phyloP scores from a whole-genome alignment of 2,329 filamentous ascomycete species.

The Talaromyces sp. region DNA sequence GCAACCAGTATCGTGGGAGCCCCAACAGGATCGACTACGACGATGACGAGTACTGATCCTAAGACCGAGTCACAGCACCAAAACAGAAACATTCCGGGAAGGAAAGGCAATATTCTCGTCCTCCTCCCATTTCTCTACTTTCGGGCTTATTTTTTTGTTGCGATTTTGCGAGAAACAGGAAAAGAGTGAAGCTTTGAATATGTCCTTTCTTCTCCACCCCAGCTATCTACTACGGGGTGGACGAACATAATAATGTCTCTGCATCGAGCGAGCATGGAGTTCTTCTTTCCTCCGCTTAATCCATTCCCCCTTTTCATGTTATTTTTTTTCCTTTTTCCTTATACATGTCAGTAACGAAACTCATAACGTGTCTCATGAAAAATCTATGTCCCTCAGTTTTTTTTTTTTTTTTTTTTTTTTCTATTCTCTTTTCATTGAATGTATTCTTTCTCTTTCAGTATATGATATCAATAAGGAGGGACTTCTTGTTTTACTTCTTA shows the following conservation, averaged over 20 bases:
- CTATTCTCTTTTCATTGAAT: conserved; percentile 5
- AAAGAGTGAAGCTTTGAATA: conserved; percentile 1
- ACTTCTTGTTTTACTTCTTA: not conserved
- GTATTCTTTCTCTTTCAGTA: not conserved
- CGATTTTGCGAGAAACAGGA: conserved; percentile 2
- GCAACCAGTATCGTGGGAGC: conserved; percentile 31
- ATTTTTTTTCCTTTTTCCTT: not conserved
- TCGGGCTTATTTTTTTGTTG: not conserved
- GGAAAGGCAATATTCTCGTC: not conserved
- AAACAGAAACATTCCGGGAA: not conserved
- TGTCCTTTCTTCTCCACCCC: not conserved
- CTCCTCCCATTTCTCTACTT: not conserved
- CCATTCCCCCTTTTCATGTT: not conserved
- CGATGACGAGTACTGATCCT: conserved; percentile 17
- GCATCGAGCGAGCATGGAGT: conserved; percentile 13
- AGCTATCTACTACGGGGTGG: not conserved
- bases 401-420: not conserved
- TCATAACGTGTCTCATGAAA: conserved; percentile 14
- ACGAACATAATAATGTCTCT: conserved; percentile 7
- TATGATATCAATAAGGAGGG: conserved; percentile 11
- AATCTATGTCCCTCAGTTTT: conserved; percentile 2
- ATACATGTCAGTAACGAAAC: conserved; percentile 15
- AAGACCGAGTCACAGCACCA: no score
- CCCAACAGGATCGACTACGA: conserved; percentile 28
- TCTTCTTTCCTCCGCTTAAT: not conserved